Conservation (phyloP, 2,329 filamentous ascomycete species). For the Pseudopyricularia cyperi region DNA sequence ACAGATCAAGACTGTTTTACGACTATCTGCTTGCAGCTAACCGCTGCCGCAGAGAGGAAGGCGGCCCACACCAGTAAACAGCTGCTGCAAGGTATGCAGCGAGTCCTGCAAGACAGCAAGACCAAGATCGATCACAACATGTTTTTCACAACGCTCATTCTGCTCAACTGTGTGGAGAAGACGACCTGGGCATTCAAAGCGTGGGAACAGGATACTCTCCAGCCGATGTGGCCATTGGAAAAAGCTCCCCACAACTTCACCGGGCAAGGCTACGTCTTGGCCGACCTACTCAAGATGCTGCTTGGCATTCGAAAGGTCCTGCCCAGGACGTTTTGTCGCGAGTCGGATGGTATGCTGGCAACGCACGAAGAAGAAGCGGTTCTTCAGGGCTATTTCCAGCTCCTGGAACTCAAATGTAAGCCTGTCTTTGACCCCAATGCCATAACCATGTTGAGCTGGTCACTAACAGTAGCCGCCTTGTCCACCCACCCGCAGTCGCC, state of each 20-base stretch:
- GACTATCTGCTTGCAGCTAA: slow-evolving; percentile 50
- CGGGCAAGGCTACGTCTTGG: slow-evolving; percentile 44
- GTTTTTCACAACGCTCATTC: slow-evolving; percentile 48
- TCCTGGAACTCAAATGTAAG: slow-evolving; percentile 45
- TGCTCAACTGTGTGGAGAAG: slow-evolving; percentile 54
- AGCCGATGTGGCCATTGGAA: slow-evolving; percentile 48
- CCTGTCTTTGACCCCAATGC: slow-evolving; percentile 6
- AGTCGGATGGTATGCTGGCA: slow-evolving; percentile 33
- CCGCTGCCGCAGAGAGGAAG: slow-evolving; percentile 50
- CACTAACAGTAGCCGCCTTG: not conserved
- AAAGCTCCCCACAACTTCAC: slow-evolving; percentile 42
- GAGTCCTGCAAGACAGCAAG: slow-evolving; percentile 47
- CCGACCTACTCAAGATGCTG: slow-evolving; percentile 47
- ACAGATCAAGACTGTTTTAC: slow-evolving; percentile 44
- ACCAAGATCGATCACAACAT: slow-evolving; percentile 45
- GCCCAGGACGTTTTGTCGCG: slow-evolving; percentile 33
- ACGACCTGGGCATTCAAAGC: slow-evolving; percentile 57
- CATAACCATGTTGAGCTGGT: not conserved
- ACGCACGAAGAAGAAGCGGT: slow-evolving; percentile 30
- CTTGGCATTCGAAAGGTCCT: slow-evolving; percentile 46
- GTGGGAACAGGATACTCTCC: slow-evolving; percentile 50
- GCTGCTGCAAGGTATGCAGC: slow-evolving; percentile 47
- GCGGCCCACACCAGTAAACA: slow-evolving; percentile 45
- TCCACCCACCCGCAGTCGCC: slow-evolving; percentile 14
- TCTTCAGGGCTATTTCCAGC: slow-evolving; percentile 38